A percentile compares a stretch with the other conserved stretches of the same genome.
These are phyloP conservation scores for Zygnema cylindricum DNA, from an alignment of 139 green algal genomes.

Conservation along the genomic window DNA sequence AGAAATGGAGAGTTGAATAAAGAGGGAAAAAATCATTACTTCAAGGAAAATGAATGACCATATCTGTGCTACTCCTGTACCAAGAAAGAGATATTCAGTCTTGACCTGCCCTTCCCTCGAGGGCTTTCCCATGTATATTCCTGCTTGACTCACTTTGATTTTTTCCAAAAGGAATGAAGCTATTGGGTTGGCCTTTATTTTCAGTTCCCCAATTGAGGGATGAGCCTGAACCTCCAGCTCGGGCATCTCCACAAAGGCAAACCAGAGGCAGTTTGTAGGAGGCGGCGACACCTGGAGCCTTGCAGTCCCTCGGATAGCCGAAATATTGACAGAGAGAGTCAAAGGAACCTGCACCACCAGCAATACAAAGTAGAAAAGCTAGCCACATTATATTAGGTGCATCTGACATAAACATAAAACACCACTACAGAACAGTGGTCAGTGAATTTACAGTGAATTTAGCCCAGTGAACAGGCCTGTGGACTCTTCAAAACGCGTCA, in stretches of 20 bases:
- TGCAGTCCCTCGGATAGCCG: constrained; percentile 24
- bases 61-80: not conserved
- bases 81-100: not conserved
- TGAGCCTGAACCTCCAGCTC: constrained; percentile 47
- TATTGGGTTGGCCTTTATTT: constrained; percentile 44
- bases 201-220: constrained; percentile 51
- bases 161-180: constrained; percentile 26
- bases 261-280: constrained; percentile 52
- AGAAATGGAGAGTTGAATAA: too few species aligned
- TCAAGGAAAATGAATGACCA: not conserved
- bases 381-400: too few species aligned
- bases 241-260: constrained; percentile 50
- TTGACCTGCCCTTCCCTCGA: not conserved
- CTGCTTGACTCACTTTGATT: constrained; percentile 16
- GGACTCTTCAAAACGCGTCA: too few species aligned
- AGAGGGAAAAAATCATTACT: not conserved
- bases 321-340: constrained; percentile 28
- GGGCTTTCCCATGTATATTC: not conserved
- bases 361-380: not conserved
- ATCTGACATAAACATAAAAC: too few species aligned
- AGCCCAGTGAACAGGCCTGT: too few species aligned
- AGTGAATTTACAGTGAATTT: too few species aligned
- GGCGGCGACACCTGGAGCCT: constrained; percentile 31
- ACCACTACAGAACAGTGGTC: too few species aligned
- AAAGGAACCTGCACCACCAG: constrained; percentile 30